Percentiles rank a stretch among this genome's conserved stretches.
Conservation (phyloP, 352 stramenopile species). For the Globisporangium nunn region DNA sequence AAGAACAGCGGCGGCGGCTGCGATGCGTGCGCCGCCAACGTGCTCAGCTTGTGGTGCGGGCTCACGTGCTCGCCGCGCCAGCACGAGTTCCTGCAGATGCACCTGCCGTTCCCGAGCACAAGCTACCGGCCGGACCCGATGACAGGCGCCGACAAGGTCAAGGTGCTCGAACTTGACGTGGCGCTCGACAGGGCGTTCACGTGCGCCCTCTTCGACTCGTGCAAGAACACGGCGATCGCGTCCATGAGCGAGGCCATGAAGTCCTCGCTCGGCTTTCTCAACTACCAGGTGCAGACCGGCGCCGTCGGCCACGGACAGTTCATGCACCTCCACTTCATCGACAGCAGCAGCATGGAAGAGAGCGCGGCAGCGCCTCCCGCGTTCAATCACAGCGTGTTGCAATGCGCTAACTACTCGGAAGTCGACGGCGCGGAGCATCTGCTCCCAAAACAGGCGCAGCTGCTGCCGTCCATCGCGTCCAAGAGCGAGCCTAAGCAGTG, state of each 20-base stretch:
- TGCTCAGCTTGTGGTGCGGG: slow-evolving; percentile 85
- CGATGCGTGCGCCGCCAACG: slow-evolving; percentile 74
- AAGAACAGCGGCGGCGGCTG: slow-evolving; percentile 64
- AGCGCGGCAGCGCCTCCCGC: slow-evolving; percentile 1
- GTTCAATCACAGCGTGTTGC: slow-evolving; percentile 53
- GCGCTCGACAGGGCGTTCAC: slow-evolving; percentile 63
- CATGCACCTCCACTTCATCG: slow-evolving; percentile 69
- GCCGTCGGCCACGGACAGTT: slow-evolving; percentile 85
- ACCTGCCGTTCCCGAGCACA: slow-evolving; percentile 53
- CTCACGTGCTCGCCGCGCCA: slow-evolving; percentile 78
- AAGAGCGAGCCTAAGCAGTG: slow-evolving; percentile 50
- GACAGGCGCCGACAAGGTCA: slow-evolving; percentile 65
- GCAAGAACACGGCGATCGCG: slow-evolving; percentile 78
- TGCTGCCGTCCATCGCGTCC: slow-evolving; percentile 60
- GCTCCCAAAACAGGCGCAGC: slow-evolving; percentile 59
- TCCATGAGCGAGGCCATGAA: slow-evolving; percentile 69
- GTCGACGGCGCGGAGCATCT: slow-evolving; percentile 20
- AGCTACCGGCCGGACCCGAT: slow-evolving; percentile 70
- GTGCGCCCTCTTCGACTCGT: slow-evolving; percentile 78
- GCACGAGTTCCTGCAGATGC: slow-evolving; percentile 66
- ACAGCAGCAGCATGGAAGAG: background rate
- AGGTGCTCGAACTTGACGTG: slow-evolving; percentile 76
- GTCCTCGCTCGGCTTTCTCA: slow-evolving; percentile 81
- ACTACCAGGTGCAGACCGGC: slow-evolving; percentile 86
- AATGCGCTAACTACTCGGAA: slow-evolving; percentile 77